Percentiles rank a stretch among this genome's conserved stretches.
Evolutionary conservation across 2,329 filamentous ascomycete species (phyloP).

Genomic region (Calonectria naviculata): DNA sequence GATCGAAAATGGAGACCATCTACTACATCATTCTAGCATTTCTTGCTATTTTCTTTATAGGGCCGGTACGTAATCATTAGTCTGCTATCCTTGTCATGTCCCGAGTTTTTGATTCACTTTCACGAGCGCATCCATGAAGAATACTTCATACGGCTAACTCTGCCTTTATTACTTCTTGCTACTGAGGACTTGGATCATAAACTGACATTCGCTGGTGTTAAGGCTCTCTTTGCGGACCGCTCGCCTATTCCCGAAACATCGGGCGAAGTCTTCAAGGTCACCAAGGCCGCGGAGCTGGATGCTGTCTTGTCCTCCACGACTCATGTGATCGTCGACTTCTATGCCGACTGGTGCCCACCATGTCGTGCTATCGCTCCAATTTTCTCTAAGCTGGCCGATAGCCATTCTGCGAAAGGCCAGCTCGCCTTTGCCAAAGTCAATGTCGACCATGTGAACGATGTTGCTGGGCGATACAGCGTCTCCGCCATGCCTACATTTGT

Average conservation of each 20-base stretch:
- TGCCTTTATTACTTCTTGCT: neutral
- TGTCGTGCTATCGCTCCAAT: conserved; percentile 88
- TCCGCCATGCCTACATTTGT: conserved; percentile 93
- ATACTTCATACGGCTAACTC: no score
- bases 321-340: conserved; percentile 83
- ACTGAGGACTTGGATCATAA: neutral
- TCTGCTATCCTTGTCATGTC: neutral
- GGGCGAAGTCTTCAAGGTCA: conserved; percentile 49
- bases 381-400: conserved; percentile 52
- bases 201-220: conserved; percentile 8
- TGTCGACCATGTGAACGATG: conserved; percentile 81
- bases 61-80: conserved; percentile 16
- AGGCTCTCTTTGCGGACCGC: conserved; percentile 33
- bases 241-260: conserved; percentile 54
- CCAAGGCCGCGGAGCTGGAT: conserved; percentile 40
- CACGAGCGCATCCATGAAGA: neutral
- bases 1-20: conserved; percentile 28
- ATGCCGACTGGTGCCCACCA: conserved; percentile 90
- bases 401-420: conserved; percentile 52
- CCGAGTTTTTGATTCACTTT: neutral
- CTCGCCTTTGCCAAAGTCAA: conserved; percentile 88
- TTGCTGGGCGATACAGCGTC: conserved; percentile 80
- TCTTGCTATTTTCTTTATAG: conserved; percentile 28
- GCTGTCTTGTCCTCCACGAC: conserved; percentile 51
- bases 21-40: conserved; percentile 32